A percentile compares a stretch with the other conserved stretches of the same genome.
Evolutionary conservation across 2,329 filamentous ascomycete species (phyloP).

Genomic region (Ceratocystis huliohia): DNA sequence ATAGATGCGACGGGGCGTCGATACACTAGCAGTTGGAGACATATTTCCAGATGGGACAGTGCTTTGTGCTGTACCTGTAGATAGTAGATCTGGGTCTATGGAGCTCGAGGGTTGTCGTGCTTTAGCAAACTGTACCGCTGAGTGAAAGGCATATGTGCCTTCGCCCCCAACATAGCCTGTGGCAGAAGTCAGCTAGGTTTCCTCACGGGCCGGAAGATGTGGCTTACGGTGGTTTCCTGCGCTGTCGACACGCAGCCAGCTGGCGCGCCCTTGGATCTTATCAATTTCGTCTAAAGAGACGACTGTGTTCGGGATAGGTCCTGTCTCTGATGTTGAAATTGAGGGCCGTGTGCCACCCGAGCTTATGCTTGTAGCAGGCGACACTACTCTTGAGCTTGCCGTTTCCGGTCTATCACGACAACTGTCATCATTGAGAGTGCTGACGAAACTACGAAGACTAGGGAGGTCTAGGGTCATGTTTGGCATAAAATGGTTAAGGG

Average conservation of each 20-base stretch:
- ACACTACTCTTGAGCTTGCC: neutral
- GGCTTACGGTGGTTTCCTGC: conserved; percentile 6
- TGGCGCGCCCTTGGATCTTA: neutral
- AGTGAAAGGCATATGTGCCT: conserved; percentile 24
- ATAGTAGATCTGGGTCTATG: neutral
- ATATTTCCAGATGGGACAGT: neutral
- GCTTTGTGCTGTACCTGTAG: neutral
- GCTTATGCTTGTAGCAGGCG: neutral
- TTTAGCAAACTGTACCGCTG: conserved; percentile 23
- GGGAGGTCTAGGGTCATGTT: conserved; percentile 24
- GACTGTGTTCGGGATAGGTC: neutral
- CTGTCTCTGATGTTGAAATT: neutral
- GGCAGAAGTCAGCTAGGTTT: conserved; percentile 9
- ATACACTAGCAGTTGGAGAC: conserved; percentile 19
- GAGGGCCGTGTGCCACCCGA: neutral
- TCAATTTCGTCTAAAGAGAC: conserved; percentile 8
- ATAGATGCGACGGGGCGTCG: conserved; percentile 23
- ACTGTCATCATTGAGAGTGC: neutral
- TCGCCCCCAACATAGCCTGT: conserved; percentile 24
- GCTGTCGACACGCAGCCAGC: neutral
- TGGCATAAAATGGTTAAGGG: conserved; percentile 25
- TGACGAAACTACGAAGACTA: conserved; percentile 21
- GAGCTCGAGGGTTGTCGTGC: conserved; percentile 20
- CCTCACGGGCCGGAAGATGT: neutral
- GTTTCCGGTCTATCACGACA: neutral